Base-by-base conservation (phyloP, 176 grass and related monocot species). In the Zoysia japonica region DNA sequence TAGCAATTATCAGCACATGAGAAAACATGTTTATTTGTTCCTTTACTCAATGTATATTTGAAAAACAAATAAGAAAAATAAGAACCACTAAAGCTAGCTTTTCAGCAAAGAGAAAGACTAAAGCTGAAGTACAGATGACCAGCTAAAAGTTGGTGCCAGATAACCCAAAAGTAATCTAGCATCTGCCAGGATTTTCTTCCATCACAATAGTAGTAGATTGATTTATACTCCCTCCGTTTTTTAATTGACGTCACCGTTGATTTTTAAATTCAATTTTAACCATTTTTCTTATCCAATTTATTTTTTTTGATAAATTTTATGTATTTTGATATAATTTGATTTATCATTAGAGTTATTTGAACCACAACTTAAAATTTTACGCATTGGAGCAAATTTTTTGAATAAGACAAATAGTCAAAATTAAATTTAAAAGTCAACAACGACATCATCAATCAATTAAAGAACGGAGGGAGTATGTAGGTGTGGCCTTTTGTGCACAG, bases 81-180 rank as follows among this genome's bases (percentile, higher is more conserved):
- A 6, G 48, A 77, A 48, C 60, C 41, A 50, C 5, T 56, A 87
- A 72, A 50, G 73, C 10, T 64, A 82, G 41, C 41, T 60, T 83
- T 44, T 40, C 54, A 47, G 20, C 63, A 56, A 40, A 20, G 47
- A 40, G 53, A 68, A 11, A 8, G 68, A 6, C 7, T 19, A 83
- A 83, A 75, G 61, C 28, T 67, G 49, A 35, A 82, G 70, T 74
- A 75, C 71, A 49, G 61, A 76, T 67, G 70, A 64, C 79, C 50
- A 60, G n/a, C 72, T 46, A 13, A 66, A 60, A 78, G 74, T 52
- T 83, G 68, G 61, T n/a, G 65, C 9, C 59, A 59, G 49, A 78
- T 56, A 87, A 65, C 48, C 55, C 59, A 65, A 46, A 75, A 52
- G 42, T 70, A 77, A 61, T 75, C 46, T 47, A 52, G 7, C 40